phyloP scores from a whole-genome alignment of 2,329 filamentous ascomycete genomes.

The Hypoxylon sp. region DNA sequence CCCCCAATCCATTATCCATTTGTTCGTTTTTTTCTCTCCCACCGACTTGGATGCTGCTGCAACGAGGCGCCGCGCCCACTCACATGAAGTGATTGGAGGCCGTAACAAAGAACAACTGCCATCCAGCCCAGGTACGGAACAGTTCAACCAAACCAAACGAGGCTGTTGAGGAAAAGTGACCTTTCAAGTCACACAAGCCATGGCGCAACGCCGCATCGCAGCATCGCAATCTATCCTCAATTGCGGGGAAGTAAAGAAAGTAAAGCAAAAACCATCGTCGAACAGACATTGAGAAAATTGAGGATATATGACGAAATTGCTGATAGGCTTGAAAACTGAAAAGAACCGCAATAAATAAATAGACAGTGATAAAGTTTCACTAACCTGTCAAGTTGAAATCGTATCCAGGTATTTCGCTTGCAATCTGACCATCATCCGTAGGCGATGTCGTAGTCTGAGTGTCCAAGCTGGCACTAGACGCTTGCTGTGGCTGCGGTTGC shows the following conservation, averaged over 20 bases:
- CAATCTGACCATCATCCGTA: constrained; percentile 35
- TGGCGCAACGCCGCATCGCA: constrained; percentile 32
- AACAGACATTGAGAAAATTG: constrained; percentile 19
- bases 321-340: constrained; percentile 2
- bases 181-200: constrained; percentile 23
- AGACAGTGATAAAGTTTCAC: constrained; percentile 24
- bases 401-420: constrained; percentile 40
- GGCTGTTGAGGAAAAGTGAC: constrained; percentile 15
- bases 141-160: constrained; percentile 6
- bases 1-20: constrained; percentile 2
- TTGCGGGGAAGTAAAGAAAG: constrained; percentile 25
- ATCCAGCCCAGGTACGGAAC: too few relatives aligned
- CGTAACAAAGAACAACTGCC: constrained; percentile 8
- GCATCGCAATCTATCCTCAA: too few relatives aligned
- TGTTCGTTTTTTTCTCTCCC: too few relatives aligned
- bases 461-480: constrained; percentile 32
- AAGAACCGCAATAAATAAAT: constrained; percentile 3
- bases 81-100: constrained; percentile 19
- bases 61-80: constrained; percentile 18
- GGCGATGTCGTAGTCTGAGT: constrained; percentile 41
- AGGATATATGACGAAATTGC: not conserved
- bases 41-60: constrained; percentile 21
- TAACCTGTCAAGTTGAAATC: constrained; percentile 45
- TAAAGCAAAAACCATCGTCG: constrained; percentile 10
- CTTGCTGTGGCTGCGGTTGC: constrained; percentile 17